Base-by-base conservation (phyloP, 202 grass and related monocot genomes). In the Bolboschoenoplectus hybrid region DNA sequence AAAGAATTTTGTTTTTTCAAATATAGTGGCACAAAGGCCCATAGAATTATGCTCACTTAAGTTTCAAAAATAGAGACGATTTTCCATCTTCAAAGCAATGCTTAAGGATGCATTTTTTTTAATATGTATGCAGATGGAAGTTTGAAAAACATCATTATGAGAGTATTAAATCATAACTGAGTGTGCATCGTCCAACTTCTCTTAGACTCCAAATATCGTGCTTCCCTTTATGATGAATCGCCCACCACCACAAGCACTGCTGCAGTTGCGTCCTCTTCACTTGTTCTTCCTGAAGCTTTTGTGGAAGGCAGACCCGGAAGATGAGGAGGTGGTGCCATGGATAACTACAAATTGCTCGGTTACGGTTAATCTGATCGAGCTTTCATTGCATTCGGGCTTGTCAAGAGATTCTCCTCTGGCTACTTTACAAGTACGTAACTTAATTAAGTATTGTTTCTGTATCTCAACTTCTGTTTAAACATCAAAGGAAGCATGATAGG, bases 131-230 rank as follows among this genome's bases (percentile, higher is more conserved):
- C 69, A 97, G 95, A 88, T 97, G 64, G 91, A 97, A 85, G 85
- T 93, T 88, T 76, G 94, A 82, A 97, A 97, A 94, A 91, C 92
- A 85, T 82, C 89, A 58, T 64, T 97, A 80, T 97, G 89, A 67
- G 95, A 97, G 87, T 97, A 97, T 62, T 89, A 95, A 88, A 90
- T 97, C 86, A 97, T 93, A 81, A 92, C 91, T 70, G 95, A 95
- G 86, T 97, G 95, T 88, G 91, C 91, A 6, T 63, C 88, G 58
- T 95, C 95, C 73, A 97, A 97, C 85, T 97, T 97, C 81, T 93
- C 95, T 17, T 92, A 97, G 88, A 88, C 91, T 81, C 87, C 88
- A 73, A 81, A 89, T 87, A 52, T 82, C 82, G 82, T 98, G 52
- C 93, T 92, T 44, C 89, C 82, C 82, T 98, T 66, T 85, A 90